Evolutionary conservation across 345 rosid genomes (phyloP).

Genomic region (Pistacia atlantica): DNA sequence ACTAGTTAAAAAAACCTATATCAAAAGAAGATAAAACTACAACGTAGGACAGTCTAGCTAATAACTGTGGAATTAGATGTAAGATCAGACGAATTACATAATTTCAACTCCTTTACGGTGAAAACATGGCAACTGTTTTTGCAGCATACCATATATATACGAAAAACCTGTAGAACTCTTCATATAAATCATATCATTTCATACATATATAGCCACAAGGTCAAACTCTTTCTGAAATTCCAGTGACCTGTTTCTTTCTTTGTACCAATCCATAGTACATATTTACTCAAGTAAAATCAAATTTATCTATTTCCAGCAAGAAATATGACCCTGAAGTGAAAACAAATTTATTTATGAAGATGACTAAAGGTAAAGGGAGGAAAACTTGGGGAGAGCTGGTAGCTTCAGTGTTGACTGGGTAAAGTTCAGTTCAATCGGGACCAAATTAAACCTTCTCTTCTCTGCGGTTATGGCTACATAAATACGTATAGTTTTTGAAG

Average conservation of each 20-base stretch:
- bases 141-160: not conserved
- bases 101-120: conserved; percentile 23
- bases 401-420: not conserved
- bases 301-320: no score
- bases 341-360: no score
- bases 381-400: no score
- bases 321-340: no score
- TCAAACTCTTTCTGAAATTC: not conserved
- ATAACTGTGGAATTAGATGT: conserved; percentile 8
- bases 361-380: no score
- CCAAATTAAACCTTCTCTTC: not conserved
- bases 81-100: not conserved
- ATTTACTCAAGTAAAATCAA: not conserved
- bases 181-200: no score
- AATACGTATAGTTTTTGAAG: conserved; percentile 17
- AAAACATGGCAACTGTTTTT: conserved; percentile 16
- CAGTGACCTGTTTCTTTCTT: not conserved
- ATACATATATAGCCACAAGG: not conserved
- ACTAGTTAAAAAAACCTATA: conserved; percentile 35
- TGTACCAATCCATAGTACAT: no score
- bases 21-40: conserved; percentile 49
- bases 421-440: not conserved
- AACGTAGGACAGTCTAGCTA: conserved; percentile 23
- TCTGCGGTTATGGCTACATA: conserved; percentile 4
- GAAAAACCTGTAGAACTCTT: not conserved